These are phyloP conservation scores for Fusarium illudens DNA, from an alignment of 2,329 filamentous ascomycete species.

Conservation along the genomic window DNA sequence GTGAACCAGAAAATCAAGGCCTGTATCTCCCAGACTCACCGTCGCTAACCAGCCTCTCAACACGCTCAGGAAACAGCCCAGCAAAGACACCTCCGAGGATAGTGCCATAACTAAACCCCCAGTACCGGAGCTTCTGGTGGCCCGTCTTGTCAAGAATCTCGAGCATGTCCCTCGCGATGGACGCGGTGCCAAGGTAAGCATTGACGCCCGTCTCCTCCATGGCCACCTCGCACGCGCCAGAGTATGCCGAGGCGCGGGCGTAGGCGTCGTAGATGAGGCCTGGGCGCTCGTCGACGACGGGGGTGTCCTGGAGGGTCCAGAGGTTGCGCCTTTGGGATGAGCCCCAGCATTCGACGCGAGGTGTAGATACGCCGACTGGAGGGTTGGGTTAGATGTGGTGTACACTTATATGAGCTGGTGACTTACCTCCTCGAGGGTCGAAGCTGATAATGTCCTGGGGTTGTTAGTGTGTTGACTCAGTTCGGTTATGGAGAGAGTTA, in stretches of 20 bases:
- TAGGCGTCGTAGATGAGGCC: constrained; percentile 57
- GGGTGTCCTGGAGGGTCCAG: constrained; percentile 56
- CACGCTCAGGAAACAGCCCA: constrained; percentile 59
- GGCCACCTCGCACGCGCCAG: constrained; percentile 53
- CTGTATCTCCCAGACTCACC: constrained; percentile 44
- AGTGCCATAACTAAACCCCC: constrained; percentile 65
- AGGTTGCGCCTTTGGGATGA: constrained; percentile 51
- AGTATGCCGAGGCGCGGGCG: constrained; percentile 53
- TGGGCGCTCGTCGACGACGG: constrained; percentile 56
- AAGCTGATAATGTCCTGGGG: constrained; percentile 58
- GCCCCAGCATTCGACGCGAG: constrained; percentile 61
- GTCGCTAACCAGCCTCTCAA: constrained; percentile 61
- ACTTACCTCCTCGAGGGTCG: constrained; percentile 57
- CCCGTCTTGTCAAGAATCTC: constrained; percentile 55
- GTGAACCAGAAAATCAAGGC: background rate
- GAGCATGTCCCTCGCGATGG: constrained; percentile 58
- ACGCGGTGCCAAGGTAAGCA: constrained; percentile 54
- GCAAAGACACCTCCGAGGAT: constrained; percentile 62
- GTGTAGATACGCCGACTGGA: constrained; percentile 57
- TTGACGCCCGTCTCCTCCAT: constrained; percentile 50
- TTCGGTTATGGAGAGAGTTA: constrained; percentile 35
- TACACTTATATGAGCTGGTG: background rate
- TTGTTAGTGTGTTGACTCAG: background rate
- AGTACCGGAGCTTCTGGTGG: constrained; percentile 56
- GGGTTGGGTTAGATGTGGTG: background rate